These are phyloP conservation scores for Pezicula rhizophila DNA, from an alignment of 2,329 filamentous ascomycete species.

Conservation along the genomic window DNA sequence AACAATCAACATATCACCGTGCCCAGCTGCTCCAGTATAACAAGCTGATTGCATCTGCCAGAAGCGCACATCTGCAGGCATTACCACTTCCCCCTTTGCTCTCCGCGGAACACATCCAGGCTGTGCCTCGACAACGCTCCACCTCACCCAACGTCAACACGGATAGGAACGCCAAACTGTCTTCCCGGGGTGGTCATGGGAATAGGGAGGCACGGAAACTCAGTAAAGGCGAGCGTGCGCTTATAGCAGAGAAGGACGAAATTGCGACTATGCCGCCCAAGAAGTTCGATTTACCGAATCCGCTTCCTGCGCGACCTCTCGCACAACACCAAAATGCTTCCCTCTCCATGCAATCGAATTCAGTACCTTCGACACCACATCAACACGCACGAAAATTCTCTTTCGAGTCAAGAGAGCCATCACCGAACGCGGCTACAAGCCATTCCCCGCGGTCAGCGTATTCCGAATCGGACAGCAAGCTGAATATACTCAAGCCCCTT, in stretches of 20 bases:
- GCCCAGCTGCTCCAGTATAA: slow-evolving; percentile 61
- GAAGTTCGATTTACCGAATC: slow-evolving; percentile 24
- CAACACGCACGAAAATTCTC: slow-evolving; percentile 81
- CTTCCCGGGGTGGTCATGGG: slow-evolving; percentile 47
- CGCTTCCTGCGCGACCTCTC: slow-evolving; percentile 22
- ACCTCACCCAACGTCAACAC: slow-evolving; percentile 41
- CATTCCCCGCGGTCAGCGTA: slow-evolving; percentile 87
- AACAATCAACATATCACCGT: slow-evolving; percentile 53
- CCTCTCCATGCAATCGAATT: slow-evolving; percentile 68
- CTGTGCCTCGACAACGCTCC: slow-evolving; percentile 43
- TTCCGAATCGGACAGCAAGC: slow-evolving; percentile 75
- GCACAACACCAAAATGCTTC: slow-evolving; percentile 40
- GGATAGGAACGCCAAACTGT: slow-evolving; percentile 37
- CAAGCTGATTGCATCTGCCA: slow-evolving; percentile 51
- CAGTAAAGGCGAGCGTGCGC: slow-evolving; percentile 56
- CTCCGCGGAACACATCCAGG: slow-evolving; percentile 50
- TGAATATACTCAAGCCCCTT: slow-evolving; percentile 62
- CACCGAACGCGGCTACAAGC: slow-evolving; percentile 68
- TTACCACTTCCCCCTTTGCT: slow-evolving; percentile 49
- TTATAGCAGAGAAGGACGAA: slow-evolving; percentile 53
- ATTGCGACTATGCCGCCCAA: slow-evolving; percentile 26
- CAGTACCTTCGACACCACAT: slow-evolving; percentile 87
- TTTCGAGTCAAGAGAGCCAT: slow-evolving; percentile 73
- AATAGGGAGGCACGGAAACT: slow-evolving; percentile 51
- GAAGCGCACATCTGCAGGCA: slow-evolving; percentile 46